A percentile compares a stretch with the other conserved stretches of the same genome.
phyloP scores from a whole-genome alignment of 768 basidiomycete genomes.

The Trametes cubensis region DNA sequence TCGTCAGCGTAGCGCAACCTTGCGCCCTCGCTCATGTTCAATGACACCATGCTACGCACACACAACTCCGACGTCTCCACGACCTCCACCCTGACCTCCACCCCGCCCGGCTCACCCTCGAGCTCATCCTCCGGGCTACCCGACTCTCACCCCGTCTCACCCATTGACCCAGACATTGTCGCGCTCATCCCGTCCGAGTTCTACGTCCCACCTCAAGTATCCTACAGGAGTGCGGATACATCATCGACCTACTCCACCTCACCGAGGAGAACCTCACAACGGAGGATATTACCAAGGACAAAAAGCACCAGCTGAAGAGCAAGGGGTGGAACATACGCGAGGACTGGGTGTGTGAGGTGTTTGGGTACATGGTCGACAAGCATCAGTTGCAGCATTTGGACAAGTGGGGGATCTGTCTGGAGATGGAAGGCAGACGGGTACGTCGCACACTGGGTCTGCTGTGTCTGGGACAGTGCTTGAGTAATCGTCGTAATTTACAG shows the following conservation, averaged over 20 bases:
- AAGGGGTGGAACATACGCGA: slow-evolving; percentile 23
- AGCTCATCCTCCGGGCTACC: slow-evolving; percentile 31
- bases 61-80: slow-evolving; percentile 65
- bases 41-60: slow-evolving; percentile 12
- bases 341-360: slow-evolving; percentile 14
- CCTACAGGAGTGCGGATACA: slow-evolving; percentile 43
- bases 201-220: slow-evolving; percentile 38
- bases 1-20: too few species aligned
- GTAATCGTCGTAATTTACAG: neutral
- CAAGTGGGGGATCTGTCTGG: slow-evolving; percentile 21
- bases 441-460: too few species aligned
- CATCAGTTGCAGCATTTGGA: slow-evolving; percentile 30
- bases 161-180: slow-evolving; percentile 27
- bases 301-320: slow-evolving; percentile 2
- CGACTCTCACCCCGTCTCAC: slow-evolving; percentile 23
- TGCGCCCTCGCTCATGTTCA: slow-evolving; percentile 4
- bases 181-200: slow-evolving; percentile 42
- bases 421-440: slow-evolving; percentile 13
- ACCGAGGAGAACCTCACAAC: slow-evolving; percentile 38
- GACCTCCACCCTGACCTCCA: too few species aligned
- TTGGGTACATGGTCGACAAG: slow-evolving; percentile 27
- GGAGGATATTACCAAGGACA: slow-evolving; percentile 4
- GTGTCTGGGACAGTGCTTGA: too few species aligned
- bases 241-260: slow-evolving; percentile 50
- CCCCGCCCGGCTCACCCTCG: slow-evolving; percentile 45